Conservation (phyloP, 1,284 basidiomycete genomes). For the Melampsora americana region DNA sequence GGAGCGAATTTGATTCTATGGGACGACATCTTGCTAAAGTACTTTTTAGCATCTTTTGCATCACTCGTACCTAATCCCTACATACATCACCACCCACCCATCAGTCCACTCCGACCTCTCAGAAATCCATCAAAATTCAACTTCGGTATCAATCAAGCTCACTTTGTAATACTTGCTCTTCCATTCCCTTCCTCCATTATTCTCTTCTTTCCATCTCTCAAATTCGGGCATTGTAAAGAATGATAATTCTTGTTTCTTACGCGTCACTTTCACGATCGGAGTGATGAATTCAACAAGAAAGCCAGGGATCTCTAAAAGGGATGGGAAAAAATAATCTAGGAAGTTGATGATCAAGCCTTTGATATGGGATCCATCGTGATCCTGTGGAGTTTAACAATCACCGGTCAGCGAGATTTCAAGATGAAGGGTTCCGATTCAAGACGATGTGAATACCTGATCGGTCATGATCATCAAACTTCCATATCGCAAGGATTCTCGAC, state of each 20-base stretch:
- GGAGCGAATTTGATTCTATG: constrained; percentile 90
- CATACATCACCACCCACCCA: constrained; percentile 13
- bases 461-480: constrained; percentile 99
- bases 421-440: constrained; percentile 26
- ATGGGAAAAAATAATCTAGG: constrained; percentile 94
- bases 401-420: constrained; percentile 3
- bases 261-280: constrained; percentile 88
- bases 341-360: constrained; percentile 99
- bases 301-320: constrained; percentile 81
- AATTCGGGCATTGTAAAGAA: constrained; percentile 99
- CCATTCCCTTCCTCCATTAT: constrained; percentile 80
- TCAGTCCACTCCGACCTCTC: neutral
- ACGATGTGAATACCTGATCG: constrained; percentile 69
- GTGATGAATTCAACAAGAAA: constrained; percentile 99
- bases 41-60: constrained; percentile 82
- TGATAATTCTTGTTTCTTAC: constrained; percentile 73
- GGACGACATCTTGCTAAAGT: constrained; percentile 86
- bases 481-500: constrained; percentile 74
- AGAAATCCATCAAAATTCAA: neutral
- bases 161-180: constrained; percentile 95
- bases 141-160: constrained; percentile 47
- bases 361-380: constrained; percentile 99
- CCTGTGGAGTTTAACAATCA: constrained; percentile 59
- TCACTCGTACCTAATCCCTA: constrained; percentile 94
- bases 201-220: constrained; percentile 81